These are phyloP conservation scores for Phaeosphaeriaceae sp. DNA, from an alignment of 2,329 filamentous ascomycete genomes.

Conservation along the genomic window DNA sequence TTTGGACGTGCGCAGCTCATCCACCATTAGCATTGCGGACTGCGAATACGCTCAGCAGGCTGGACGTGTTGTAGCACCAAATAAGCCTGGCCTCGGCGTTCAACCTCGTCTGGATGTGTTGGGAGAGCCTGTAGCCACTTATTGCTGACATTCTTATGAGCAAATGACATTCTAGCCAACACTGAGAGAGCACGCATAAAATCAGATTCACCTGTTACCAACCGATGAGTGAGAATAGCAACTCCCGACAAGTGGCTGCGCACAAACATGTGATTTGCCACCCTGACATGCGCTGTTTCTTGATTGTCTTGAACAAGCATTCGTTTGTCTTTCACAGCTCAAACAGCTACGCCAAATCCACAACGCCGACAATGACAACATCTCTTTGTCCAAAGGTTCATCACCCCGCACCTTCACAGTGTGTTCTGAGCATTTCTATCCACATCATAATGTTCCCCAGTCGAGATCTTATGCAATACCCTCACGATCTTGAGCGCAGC, in stretches of 20 bases:
- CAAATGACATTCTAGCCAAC: no score
- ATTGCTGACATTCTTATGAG: no score
- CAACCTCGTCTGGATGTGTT: no score
- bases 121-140: no score
- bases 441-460: background rate
- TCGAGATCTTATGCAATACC: background rate
- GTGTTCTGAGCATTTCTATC: background rate
- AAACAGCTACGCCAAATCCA: background rate
- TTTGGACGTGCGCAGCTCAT: conserved; percentile 12
- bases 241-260: background rate
- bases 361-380: background rate
- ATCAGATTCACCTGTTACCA: no score
- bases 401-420: background rate
- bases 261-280: background rate
- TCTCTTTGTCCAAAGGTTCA: background rate
- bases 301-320: background rate
- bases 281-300: background rate
- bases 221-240: no score
- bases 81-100: no score
- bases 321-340: background rate
- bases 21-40: background rate
- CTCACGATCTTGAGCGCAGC: background rate
- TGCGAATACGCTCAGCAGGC: background rate
- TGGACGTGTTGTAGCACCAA: background rate
- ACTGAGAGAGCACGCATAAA: no score